A percentile compares a stretch with the other conserved stretches of the same genome.
phyloP scores from a whole-genome alignment of 73 alveolate species.

The Paraurostyla sp. region DNA sequence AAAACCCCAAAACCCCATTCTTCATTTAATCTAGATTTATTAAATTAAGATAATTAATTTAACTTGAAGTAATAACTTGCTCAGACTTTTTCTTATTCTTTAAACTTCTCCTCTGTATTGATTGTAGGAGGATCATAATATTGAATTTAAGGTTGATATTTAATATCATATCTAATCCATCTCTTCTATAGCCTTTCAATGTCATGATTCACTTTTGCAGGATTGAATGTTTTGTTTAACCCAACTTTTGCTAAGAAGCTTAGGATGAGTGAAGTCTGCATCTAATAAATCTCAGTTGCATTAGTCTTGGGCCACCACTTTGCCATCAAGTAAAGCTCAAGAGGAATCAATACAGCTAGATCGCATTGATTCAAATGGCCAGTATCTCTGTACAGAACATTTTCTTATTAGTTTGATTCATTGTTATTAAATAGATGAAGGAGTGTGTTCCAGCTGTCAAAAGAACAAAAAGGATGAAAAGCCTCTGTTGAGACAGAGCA shows the following conservation, averaged over 20 bases:
- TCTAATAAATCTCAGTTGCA: background rate
- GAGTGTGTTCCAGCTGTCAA: constrained; percentile 34
- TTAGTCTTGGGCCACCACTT: background rate
- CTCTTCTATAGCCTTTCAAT: too few relatives aligned
- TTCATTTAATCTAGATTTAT: too few relatives aligned
- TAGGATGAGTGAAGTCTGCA: background rate
- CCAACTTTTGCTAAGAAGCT: background rate
- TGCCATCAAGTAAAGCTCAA: background rate
- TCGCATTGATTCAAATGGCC: constrained; percentile 24
- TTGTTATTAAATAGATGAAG: background rate
- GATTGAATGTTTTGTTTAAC: background rate
- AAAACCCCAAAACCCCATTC: too few relatives aligned
- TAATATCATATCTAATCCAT: too few relatives aligned
- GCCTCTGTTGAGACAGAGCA: background rate
- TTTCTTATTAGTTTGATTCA: background rate
- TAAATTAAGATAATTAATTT: too few relatives aligned
- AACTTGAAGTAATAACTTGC: too few relatives aligned
- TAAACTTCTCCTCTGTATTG: too few relatives aligned
- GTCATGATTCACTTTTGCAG: too few relatives aligned
- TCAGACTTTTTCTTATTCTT: too few relatives aligned
- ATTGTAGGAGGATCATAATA: too few relatives aligned
- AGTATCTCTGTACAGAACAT: background rate
- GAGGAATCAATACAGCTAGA: background rate
- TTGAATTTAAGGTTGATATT: too few relatives aligned
- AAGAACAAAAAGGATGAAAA: background rate